Evolutionary conservation across 305 asterid genomes (phyloP).

Genomic region (Plantago rigida): DNA sequence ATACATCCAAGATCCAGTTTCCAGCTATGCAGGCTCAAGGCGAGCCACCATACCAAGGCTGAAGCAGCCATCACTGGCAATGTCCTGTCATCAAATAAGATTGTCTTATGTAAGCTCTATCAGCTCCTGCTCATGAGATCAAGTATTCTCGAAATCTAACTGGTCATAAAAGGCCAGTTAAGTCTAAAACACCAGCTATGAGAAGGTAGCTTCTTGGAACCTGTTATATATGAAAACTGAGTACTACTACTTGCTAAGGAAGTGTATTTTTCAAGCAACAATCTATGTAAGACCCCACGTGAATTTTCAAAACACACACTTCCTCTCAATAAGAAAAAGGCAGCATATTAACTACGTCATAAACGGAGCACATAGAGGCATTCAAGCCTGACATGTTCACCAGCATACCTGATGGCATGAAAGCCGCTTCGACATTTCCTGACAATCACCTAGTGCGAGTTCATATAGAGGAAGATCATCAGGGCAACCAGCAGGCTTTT

Average conservation of each 20-base stretch:
- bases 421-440: constrained; percentile 58
- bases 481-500: constrained; percentile 79
- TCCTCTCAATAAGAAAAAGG: too few relatives aligned
- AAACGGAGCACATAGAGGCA: too few relatives aligned
- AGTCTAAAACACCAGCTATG: neutral
- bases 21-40: constrained; percentile 54
- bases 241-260: neutral
- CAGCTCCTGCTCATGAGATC: too few relatives aligned
- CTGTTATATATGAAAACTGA: neutral
- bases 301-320: too few relatives aligned
- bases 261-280: too few relatives aligned
- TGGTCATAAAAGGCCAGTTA: neutral
- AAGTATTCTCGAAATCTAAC: neutral
- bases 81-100: constrained; percentile 42
- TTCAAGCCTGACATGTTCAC: constrained; percentile 11
- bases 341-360: too few relatives aligned
- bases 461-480: constrained; percentile 72
- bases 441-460: constrained; percentile 49
- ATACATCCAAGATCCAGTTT: constrained; percentile 77
- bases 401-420: constrained; percentile 72
- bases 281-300: too few relatives aligned
- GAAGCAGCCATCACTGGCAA: constrained; percentile 92
- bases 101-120: constrained; percentile 7
- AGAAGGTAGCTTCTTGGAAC: neutral
- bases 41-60: constrained; percentile 94